Evolutionary conservation across 164 flowering plant species (phyloP).

Genomic region (Vitis rupestris): DNA sequence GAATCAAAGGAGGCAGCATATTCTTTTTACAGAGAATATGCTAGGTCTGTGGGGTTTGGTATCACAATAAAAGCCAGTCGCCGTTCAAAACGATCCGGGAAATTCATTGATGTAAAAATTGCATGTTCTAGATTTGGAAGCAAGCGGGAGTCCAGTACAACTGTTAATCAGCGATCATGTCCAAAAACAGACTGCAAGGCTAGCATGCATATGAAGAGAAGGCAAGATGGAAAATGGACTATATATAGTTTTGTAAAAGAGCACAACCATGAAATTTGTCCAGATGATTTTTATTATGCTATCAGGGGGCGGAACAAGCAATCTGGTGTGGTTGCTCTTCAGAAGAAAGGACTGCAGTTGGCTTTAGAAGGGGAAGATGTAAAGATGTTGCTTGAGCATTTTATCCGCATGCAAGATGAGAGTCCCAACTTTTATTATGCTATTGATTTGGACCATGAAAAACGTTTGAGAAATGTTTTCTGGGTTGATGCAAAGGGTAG

Average conservation of each 20-base stretch:
- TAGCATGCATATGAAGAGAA: constrained; percentile 34
- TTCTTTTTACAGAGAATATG: constrained; percentile 37
- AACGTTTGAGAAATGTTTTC: constrained; percentile 24
- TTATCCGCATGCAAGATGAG: constrained; percentile 23
- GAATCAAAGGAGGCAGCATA: constrained; percentile 38
- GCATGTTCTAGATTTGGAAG: constrained; percentile 37
- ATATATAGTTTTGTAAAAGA: constrained; percentile 28
- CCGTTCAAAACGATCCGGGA: constrained; percentile 36
- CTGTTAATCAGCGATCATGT: constrained; percentile 24
- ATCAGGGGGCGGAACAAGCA: constrained; percentile 24
- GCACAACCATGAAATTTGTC: constrained; percentile 37
- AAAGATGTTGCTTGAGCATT: constrained; percentile 20
- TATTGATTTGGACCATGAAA: constrained; percentile 24
- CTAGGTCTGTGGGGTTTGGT: constrained; percentile 34
- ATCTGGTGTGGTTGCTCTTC: constrained; percentile 11
- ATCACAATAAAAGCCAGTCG: constrained; percentile 36
- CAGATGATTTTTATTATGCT: constrained; percentile 20
- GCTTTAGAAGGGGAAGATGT: constrained; percentile 24
- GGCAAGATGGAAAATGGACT: constrained; percentile 28
- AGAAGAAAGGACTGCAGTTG: constrained; percentile 30
- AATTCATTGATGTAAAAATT: constrained; percentile 36
- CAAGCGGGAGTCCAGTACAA: constrained; percentile 21
- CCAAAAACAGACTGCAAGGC: constrained; percentile 37
- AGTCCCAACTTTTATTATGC: constrained; percentile 33
- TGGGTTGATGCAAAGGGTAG: constrained; percentile 35